Base-by-base conservation (phyloP, 1,284 basidiomycete genomes). In the Tilletiaria anomala region DNA sequence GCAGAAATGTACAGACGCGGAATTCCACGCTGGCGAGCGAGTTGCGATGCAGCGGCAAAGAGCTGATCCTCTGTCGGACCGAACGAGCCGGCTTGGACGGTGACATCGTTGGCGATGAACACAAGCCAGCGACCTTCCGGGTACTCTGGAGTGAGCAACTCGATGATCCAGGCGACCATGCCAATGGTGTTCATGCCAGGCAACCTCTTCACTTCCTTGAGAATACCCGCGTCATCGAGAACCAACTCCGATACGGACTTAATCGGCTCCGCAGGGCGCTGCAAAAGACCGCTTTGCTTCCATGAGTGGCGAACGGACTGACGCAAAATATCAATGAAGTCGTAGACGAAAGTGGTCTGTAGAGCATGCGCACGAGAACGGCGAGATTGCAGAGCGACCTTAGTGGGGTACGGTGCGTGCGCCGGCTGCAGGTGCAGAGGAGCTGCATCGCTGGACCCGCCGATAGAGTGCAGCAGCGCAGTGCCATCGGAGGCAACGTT, bases 281-380 rank as follows among this genome's bases (percentile, higher is more conserved):
- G 58, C 43, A 42, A 44, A 29, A 56, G 62, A 82, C 77, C 43
- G 26, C 80, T 78, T 58, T 79, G 79, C 54, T 76, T 72, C 91
- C 91, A 99, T 49, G 85, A 76, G 61, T 89, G 86, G 64, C 88
- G 83, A 48, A 96, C 73, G 5, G 91, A 87, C 72, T 97, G 96
- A 39, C 87, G 81, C 74, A 97, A 94, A 45, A 97, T 78, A 63
- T 94, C 91, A 37, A 93, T 88, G 79, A 97, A 96, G 72, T 97
- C 93, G 72, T 97, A 71, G 32, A 83, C 89, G 66, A 97, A 99
- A 37, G 91, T 97, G 22, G 93, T 99, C 47, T 93, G 91, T 52
- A 94, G 81, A 44, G 93, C 78, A 70, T 97, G 93, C n/a, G 93
- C 93, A 65, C 96, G 89, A 73, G 94, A 96, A 58, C 93, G 87